A percentile compares a stretch with the other conserved stretches of the same genome.
phyloP scores from a whole-genome alignment of 2,329 filamentous ascomycete genomes.

The Paradendryphiella salina region DNA sequence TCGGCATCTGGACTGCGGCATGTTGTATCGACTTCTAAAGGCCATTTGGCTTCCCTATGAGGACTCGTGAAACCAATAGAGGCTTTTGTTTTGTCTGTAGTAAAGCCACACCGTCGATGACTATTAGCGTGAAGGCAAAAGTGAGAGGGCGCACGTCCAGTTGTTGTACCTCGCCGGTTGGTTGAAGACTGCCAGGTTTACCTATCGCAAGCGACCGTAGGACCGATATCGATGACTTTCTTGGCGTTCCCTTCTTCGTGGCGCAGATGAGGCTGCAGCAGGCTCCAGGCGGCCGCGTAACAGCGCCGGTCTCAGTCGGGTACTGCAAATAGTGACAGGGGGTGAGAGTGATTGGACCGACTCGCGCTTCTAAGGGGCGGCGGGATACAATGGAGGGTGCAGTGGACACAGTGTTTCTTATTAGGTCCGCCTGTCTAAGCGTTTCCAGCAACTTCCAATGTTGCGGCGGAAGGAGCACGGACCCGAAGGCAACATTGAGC shows the following conservation, averaged over 20 bases:
- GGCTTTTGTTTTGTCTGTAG: background rate
- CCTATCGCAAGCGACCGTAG: slow-evolving; percentile 1
- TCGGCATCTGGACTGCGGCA: background rate
- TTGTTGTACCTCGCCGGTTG: background rate
- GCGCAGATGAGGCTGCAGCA: slow-evolving; percentile 28
- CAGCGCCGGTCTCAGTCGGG: slow-evolving; percentile 21
- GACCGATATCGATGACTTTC: slow-evolving; percentile 5
- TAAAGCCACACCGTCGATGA: background rate
- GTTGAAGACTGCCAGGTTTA: background rate
- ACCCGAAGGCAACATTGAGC: slow-evolving; percentile 32
- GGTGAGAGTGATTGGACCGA: slow-evolving; percentile 13
- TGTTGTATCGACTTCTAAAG: background rate
- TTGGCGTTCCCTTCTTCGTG: slow-evolving; percentile 17
- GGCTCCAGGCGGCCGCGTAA: slow-evolving; percentile 31
- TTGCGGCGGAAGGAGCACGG: slow-evolving; percentile 34
- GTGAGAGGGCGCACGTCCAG: background rate
- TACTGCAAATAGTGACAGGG: slow-evolving; percentile 16
- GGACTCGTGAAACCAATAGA: background rate
- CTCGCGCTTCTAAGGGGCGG: slow-evolving; percentile 2
- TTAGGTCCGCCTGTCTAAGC: slow-evolving; percentile 16
- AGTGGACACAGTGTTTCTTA: slow-evolving; percentile 28
- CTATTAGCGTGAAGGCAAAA: background rate
- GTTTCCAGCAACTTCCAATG: slow-evolving; percentile 37
- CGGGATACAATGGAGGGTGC: slow-evolving; percentile 1
- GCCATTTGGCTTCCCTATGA: background rate